phyloP scores from a whole-genome alignment of 140 eudicot species.

The Oenanthe javanica region DNA sequence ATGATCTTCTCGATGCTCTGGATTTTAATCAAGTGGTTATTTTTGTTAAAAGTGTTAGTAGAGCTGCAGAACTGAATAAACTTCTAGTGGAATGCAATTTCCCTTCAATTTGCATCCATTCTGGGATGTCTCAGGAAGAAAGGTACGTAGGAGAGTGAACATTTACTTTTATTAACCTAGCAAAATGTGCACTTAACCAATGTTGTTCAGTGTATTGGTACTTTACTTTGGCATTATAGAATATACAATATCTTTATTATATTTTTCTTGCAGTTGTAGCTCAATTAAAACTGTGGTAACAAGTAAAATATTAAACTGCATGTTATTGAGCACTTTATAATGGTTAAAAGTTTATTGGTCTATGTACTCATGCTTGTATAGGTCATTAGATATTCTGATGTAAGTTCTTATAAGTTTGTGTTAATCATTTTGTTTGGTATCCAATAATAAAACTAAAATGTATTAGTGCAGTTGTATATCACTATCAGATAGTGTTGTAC shows the following conservation, averaged over 20 bases:
- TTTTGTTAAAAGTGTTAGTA: constrained; percentile 82
- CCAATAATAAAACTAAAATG: not conserved
- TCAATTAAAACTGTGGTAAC: not conserved
- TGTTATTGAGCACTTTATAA: not conserved
- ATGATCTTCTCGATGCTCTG: constrained; percentile 85
- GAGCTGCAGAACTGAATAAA: constrained; percentile 90
- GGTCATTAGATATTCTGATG: not conserved
- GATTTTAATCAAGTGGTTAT: constrained; percentile 94
- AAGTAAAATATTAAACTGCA: not conserved
- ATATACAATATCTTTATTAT: not conserved
- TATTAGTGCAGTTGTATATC: not conserved
- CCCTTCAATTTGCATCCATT: constrained; percentile 88
- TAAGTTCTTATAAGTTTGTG: not conserved
- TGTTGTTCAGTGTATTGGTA: not conserved
- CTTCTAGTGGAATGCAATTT: constrained; percentile 86
- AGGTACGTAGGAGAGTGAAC: constrained; percentile 25
- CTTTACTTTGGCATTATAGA: not conserved
- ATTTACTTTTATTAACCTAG: not conserved
- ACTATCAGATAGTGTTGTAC: not conserved
- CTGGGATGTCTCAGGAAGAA: constrained; percentile 97
- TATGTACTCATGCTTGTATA: not conserved
- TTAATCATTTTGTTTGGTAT: not conserved
- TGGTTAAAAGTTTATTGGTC: not conserved
- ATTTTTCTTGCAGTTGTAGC: not conserved
- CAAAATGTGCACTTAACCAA: not conserved